Percentiles rank a stretch among this genome's conserved stretches.
Evolutionary conservation across 2,329 filamentous ascomycete genomes (phyloP).

Genomic region (Talaromyces sp.): DNA sequence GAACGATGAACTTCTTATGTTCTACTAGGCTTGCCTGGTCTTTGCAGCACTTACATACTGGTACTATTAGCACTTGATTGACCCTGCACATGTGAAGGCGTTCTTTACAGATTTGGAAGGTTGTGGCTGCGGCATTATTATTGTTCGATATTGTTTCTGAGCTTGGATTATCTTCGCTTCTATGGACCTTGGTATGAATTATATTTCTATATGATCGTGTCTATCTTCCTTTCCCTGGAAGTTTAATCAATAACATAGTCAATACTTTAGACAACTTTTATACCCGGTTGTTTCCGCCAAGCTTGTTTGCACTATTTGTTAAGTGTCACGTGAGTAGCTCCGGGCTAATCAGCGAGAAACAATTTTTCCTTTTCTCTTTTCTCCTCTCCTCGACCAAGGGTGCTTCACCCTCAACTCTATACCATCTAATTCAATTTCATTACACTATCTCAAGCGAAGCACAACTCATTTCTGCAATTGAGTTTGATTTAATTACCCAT

Average conservation of each 20-base stretch:
- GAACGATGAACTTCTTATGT: neutral
- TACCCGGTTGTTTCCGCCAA: neutral
- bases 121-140: constrained; percentile 2
- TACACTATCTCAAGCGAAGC: neutral
- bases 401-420: constrained; percentile 16
- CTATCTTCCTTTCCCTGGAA: neutral
- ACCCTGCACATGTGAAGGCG: constrained; percentile 9
- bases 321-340: constrained; percentile 10
- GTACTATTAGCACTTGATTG: constrained; percentile 12
- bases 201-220: neutral
- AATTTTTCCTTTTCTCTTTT: constrained; percentile 13
- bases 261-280: neutral
- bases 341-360: constrained; percentile 13
- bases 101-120: constrained; percentile 6
- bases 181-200: neutral
- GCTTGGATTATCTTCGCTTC: neutral
- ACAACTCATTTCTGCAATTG: neutral
- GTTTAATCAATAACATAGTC: no score
- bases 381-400: constrained; percentile 14
- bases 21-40: constrained; percentile 3
- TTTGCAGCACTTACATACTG: constrained; percentile 11
- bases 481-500: neutral
- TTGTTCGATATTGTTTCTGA: neutral
- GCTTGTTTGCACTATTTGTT: constrained; percentile 15
- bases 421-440: neutral